Percentiles rank a stretch among this genome's conserved stretches.
These are phyloP conservation scores for Iodosphaeria phyllophila DNA, from an alignment of 2,329 filamentous ascomycete genomes.

Conservation along the genomic window DNA sequence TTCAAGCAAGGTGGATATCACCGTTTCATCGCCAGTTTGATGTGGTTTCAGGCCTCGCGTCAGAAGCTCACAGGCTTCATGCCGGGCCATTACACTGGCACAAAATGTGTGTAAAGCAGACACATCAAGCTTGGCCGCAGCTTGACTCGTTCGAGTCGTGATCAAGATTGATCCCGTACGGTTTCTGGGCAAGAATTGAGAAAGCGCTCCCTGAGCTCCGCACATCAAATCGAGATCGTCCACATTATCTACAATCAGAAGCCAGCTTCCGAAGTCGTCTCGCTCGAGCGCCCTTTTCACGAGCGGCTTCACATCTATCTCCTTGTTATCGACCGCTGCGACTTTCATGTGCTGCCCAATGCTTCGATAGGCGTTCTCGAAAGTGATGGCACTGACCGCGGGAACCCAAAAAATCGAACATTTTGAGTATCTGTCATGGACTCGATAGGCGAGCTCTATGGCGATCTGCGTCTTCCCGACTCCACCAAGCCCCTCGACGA, in stretches of 20 bases:
- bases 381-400: constrained; percentile 9
- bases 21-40: no score
- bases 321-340: constrained; percentile 11
- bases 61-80: no score
- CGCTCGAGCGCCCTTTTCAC: constrained; percentile 15
- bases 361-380: constrained; percentile 16
- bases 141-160: constrained; percentile 8
- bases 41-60: no score
- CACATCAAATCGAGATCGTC: constrained; percentile 16
- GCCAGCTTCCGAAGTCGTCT: constrained; percentile 12
- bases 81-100: no score
- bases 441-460: constrained; percentile 14
- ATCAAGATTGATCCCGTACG: constrained; percentile 12
- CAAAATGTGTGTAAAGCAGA: no score
- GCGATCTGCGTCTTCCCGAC: constrained; percentile 20
- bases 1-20: no score
- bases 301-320: constrained; percentile 16
- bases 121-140: no score
- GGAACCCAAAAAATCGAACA: constrained; percentile 22
- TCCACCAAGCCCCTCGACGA: constrained; percentile 14
- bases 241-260: constrained; percentile 24
- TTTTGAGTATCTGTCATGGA: constrained; percentile 8
- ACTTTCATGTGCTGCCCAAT: constrained; percentile 13
- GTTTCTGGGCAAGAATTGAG: constrained; percentile 14
- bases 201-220: constrained; percentile 3